Conservation (phyloP, 108 stramenopile genomes). For the Skeletonema costatum region DNA sequence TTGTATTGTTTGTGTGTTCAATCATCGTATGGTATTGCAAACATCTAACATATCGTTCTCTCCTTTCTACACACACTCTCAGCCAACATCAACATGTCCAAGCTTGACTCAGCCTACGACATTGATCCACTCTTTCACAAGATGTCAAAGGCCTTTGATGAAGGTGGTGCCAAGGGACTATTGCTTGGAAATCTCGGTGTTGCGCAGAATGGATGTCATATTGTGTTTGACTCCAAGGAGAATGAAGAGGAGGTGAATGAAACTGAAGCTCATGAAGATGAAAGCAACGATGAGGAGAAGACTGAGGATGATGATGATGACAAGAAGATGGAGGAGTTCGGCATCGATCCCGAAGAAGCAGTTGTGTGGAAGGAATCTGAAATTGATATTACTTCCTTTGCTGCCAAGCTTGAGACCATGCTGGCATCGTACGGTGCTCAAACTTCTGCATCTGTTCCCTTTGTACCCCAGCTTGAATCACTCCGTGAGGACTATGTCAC, state of each 20-base stretch:
- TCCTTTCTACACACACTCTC: neutral
- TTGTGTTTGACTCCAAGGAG: conserved; percentile 89
- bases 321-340: conserved; percentile 13
- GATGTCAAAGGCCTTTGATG: conserved; percentile 97
- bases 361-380: conserved; percentile 28
- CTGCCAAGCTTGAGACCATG: conserved; percentile 48
- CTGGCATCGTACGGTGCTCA: conserved; percentile 36
- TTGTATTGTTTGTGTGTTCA: neutral
- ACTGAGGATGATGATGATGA: conserved; percentile 14
- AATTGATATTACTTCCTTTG: conserved; percentile 70
- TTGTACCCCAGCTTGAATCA: conserved; percentile 81
- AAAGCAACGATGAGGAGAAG: conserved; percentile 16
- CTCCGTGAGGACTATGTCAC: conserved; percentile 64
- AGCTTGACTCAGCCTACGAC: conserved; percentile 93
- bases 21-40: neutral
- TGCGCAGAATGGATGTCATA: conserved; percentile 77
- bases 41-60: neutral
- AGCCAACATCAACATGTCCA: conserved; percentile 90
- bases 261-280: conserved; percentile 6
- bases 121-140: conserved; percentile 98
- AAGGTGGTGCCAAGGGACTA: conserved; percentile 97
- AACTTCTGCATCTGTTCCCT: conserved; percentile 50
- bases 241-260: conserved; percentile 5
- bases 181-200: conserved; percentile 93
- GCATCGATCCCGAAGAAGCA: conserved; percentile 9